Percentiles rank a stretch among this genome's conserved stretches.
Conservation (phyloP, 2,329 filamentous ascomycete genomes). For the Davidsoniella virescens region DNA sequence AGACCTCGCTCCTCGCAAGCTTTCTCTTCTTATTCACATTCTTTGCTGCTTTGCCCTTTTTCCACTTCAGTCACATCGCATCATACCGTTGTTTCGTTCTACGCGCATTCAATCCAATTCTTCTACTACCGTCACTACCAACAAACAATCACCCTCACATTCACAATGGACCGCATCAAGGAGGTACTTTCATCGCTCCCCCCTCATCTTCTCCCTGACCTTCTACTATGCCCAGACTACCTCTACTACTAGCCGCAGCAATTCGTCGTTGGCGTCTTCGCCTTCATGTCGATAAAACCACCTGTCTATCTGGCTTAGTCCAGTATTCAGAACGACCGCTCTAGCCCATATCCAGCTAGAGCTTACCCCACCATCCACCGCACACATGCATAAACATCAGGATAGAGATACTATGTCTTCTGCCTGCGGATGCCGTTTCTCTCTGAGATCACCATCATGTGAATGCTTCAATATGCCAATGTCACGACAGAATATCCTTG, state of each 20-base stretch:
- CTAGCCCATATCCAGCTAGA: no score
- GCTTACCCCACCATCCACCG: no score
- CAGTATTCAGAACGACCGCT: neutral
- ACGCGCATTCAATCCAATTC: slow-evolving; percentile 4
- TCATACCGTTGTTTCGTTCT: slow-evolving; percentile 6
- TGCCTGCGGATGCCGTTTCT: no score
- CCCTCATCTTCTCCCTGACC: neutral
- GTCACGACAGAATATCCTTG: no score
- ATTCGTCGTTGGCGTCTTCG: no score
- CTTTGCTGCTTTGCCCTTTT: slow-evolving; percentile 2
- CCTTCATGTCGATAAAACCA: no score
- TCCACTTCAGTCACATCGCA: slow-evolving; percentile 3
- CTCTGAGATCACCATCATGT: no score
- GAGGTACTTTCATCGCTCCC: slow-evolving; percentile 41
- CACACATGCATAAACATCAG: no score
- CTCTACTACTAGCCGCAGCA: neutral
- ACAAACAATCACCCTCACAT: slow-evolving; percentile 1
- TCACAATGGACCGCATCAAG: slow-evolving; percentile 70
- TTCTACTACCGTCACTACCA: slow-evolving; percentile 13
- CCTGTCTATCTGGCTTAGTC: neutral
- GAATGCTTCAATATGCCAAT: no score
- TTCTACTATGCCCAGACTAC: neutral
- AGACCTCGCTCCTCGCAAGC: neutral
- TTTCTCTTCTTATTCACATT: neutral
- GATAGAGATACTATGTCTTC: no score